Percentiles rank a stretch among this genome's conserved stretches.
Evolutionary conservation across 768 basidiomycete species (phyloP).

Genomic region (Amanita pseudoporphyria): DNA sequence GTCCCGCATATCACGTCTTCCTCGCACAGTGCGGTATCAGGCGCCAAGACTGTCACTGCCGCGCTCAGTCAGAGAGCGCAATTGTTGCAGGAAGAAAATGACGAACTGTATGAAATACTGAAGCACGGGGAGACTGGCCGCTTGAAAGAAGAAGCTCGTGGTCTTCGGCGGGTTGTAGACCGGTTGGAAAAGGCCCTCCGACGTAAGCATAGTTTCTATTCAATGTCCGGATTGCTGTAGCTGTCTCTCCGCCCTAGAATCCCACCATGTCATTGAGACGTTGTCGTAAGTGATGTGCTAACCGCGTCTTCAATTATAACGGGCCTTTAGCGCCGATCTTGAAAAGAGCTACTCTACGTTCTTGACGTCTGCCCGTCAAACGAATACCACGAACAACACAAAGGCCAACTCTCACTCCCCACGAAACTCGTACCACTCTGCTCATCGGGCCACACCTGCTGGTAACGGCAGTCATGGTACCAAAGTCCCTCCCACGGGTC

Average conservation of each 20-base stretch:
- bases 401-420: slow-evolving; percentile 38
- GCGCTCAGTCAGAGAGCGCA: slow-evolving; percentile 69
- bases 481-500: slow-evolving; percentile 67
- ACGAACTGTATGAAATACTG: slow-evolving; percentile 72
- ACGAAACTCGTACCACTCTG: slow-evolving; percentile 33
- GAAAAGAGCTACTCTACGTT: slow-evolving; percentile 69
- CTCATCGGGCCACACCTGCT: slow-evolving; percentile 15
- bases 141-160: slow-evolving; percentile 73
- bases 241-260: slow-evolving; percentile 39
- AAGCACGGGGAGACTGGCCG: slow-evolving; percentile 69
- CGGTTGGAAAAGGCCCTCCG: slow-evolving; percentile 67
- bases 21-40: slow-evolving; percentile 22
- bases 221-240: slow-evolving; percentile 1
- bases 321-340: slow-evolving; percentile 50
- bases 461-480: slow-evolving; percentile 24
- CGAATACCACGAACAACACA: slow-evolving; percentile 23
- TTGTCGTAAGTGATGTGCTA: slow-evolving; percentile 51
- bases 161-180: slow-evolving; percentile 54
- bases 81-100: slow-evolving; percentile 77
- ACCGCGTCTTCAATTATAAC: slow-evolving; percentile 8
- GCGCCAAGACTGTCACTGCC: slow-evolving; percentile 50
- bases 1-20: slow-evolving; percentile 52
- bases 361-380: slow-evolving; percentile 33
- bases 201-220: slow-evolving; percentile 37
- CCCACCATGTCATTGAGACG: slow-evolving; percentile 59